Evolutionary conservation across 2,329 filamentous ascomycete genomes (phyloP).

Genomic region (Ophiostoma sp.): DNA sequence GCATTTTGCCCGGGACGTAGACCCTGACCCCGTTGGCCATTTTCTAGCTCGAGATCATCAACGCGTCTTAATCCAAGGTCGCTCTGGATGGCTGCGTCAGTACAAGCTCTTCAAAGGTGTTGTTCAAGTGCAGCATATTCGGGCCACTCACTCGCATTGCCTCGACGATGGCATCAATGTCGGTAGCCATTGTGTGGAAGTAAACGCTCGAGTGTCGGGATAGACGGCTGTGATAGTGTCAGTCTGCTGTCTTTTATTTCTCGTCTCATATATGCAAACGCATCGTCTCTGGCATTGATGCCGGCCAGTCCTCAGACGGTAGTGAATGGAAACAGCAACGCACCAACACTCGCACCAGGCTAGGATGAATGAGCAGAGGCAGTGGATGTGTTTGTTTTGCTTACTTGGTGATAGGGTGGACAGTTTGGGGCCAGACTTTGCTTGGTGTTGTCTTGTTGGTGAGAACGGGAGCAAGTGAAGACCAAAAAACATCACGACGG

Average conservation of each 20-base stretch:
- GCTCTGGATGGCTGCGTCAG: conserved; percentile 17
- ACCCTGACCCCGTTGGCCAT: conserved; percentile 19
- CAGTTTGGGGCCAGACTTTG: not conserved
- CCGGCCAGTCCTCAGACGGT: not conserved
- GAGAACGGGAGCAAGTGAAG: not conserved
- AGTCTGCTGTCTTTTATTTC: not conserved
- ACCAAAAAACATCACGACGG: not conserved
- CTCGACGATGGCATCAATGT: conserved; percentile 3
- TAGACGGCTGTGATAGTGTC: not conserved
- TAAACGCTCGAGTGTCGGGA: not conserved
- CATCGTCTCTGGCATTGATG: not conserved
- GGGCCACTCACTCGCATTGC: not conserved
- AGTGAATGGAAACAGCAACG: not conserved
- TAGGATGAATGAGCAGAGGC: not conserved
- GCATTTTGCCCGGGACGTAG: not conserved
- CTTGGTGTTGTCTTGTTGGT: not conserved
- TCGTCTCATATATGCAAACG: not conserved
- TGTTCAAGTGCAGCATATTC: not conserved
- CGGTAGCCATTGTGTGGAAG: conserved; percentile 6
- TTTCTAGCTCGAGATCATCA: conserved; percentile 26
- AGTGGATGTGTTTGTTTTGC: not conserved
- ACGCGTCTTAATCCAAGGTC: conserved; percentile 25
- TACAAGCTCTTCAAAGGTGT: too few relatives aligned
- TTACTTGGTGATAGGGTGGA: conserved; percentile 5
- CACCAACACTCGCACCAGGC: not conserved